phyloP scores from a whole-genome alignment of 108 stramenopile genomes.

The Conticribra weissflogii region DNA sequence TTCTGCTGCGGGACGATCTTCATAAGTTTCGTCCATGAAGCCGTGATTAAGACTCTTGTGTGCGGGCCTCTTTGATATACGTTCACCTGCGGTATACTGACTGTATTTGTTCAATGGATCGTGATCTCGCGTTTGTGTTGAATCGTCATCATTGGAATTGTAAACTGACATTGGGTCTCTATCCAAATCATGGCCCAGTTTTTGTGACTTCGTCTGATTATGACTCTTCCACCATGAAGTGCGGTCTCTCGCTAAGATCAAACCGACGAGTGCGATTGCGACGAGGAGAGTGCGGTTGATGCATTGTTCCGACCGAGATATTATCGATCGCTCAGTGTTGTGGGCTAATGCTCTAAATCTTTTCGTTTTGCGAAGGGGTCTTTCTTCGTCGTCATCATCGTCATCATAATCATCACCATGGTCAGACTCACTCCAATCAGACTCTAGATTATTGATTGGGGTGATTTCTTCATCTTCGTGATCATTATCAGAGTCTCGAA shows the following conservation, averaged over 20 bases:
- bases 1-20: constrained; percentile 29
- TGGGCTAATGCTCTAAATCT: background rate
- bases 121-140: constrained; percentile 35
- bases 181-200: background rate
- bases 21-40: constrained; percentile 44
- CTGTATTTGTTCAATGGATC: constrained; percentile 32
- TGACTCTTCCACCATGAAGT: constrained; percentile 32
- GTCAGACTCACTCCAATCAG: too few species aligned
- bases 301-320: constrained; percentile 22
- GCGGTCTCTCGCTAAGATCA: constrained; percentile 27
- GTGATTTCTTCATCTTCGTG: constrained; percentile 2
- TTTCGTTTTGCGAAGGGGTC: constrained; percentile 23
- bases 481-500: background rate
- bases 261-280: constrained; percentile 9
- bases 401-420: constrained; percentile 11
- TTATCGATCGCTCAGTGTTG: background rate
- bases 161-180: constrained; percentile 36
- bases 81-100: constrained; percentile 18
- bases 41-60: constrained; percentile 38
- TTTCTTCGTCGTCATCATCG: constrained; percentile 39
- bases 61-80: constrained; percentile 28
- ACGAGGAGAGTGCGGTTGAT: constrained; percentile 26
- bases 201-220: constrained; percentile 17
- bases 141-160: constrained; percentile 42
- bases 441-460: too few species aligned